Conservation (phyloP, 140 eudicot genomes). For the Ambrosia hybrid region DNA sequence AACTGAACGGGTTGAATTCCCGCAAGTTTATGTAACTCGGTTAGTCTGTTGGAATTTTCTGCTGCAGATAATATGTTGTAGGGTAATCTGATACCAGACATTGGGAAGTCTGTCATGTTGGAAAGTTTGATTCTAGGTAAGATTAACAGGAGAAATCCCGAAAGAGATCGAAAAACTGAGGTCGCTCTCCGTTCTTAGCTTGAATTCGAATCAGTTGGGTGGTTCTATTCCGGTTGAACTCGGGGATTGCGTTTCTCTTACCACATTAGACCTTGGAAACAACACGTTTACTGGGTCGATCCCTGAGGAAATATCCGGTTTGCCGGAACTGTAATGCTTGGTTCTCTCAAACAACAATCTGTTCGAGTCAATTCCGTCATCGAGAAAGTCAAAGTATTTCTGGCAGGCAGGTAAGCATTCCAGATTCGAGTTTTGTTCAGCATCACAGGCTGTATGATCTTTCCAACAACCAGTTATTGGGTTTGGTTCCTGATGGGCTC, state of each 20-base stretch:
- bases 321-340: conserved; percentile 61
- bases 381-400: conserved; percentile 52
- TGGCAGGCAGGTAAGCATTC: conserved; percentile 48
- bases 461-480: conserved; percentile 54
- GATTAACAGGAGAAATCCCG: conserved; percentile 50
- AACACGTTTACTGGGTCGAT: conserved; percentile 53
- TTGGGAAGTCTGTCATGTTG: conserved; percentile 44
- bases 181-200: conserved; percentile 49
- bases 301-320: conserved; percentile 42
- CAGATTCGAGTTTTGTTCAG: conserved; percentile 66
- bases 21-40: conserved; percentile 46
- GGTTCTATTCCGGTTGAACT: conserved; percentile 57
- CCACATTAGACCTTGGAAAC: conserved; percentile 58
- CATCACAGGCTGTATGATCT: conserved; percentile 73
- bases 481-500: conserved; percentile 57
- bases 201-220: conserved; percentile 49
- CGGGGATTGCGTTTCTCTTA: conserved; percentile 48
- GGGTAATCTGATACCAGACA: conserved; percentile 41
- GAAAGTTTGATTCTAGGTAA: conserved; percentile 51
- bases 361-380: conserved; percentile 56
- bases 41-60: conserved; percentile 55
- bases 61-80: conserved; percentile 61
- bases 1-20: conserved; percentile 63
- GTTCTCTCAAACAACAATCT: conserved; percentile 58
- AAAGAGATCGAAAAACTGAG: conserved; percentile 45